Evolutionary conservation across 2,329 filamentous ascomycete species (phyloP).

Genomic region (Aureobasidium subglaciale): DNA sequence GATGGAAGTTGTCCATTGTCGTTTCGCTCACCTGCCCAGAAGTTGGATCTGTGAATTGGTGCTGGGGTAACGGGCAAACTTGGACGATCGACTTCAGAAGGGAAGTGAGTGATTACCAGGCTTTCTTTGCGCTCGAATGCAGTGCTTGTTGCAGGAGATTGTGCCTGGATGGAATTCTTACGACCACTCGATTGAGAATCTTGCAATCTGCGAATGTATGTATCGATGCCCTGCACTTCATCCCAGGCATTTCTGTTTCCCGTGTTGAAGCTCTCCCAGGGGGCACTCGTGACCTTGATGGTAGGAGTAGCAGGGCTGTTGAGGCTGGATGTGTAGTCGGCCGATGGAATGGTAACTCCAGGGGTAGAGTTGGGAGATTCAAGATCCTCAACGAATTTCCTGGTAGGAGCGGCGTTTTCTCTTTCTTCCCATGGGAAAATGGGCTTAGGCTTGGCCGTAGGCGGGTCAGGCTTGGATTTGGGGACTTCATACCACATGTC

Average conservation of each 20-base stretch:
- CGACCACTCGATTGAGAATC: constrained; percentile 53
- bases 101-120: constrained; percentile 79
- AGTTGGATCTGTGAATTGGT: constrained; percentile 61
- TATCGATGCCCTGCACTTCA: constrained; percentile 76
- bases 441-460: constrained; percentile 53
- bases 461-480: constrained; percentile 47
- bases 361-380: constrained; percentile 16
- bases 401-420: constrained; percentile 54
- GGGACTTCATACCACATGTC: constrained; percentile 87
- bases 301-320: constrained; percentile 36
- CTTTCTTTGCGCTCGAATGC: constrained; percentile 40
- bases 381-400: constrained; percentile 58
- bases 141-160: constrained; percentile 19
- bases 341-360: constrained; percentile 11
- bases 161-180: constrained; percentile 24
- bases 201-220: constrained; percentile 69
- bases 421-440: constrained; percentile 89
- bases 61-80: constrained; percentile 88
- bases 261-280: constrained; percentile 64
- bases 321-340: not conserved
- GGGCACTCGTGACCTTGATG: constrained; percentile 43
- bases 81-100: constrained; percentile 70
- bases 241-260: constrained; percentile 82
- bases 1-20: constrained; percentile 56
- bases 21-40: constrained; percentile 58